Evolutionary conservation across 805 yeast species (phyloP).

Genomic region (Candida argentea): DNA sequence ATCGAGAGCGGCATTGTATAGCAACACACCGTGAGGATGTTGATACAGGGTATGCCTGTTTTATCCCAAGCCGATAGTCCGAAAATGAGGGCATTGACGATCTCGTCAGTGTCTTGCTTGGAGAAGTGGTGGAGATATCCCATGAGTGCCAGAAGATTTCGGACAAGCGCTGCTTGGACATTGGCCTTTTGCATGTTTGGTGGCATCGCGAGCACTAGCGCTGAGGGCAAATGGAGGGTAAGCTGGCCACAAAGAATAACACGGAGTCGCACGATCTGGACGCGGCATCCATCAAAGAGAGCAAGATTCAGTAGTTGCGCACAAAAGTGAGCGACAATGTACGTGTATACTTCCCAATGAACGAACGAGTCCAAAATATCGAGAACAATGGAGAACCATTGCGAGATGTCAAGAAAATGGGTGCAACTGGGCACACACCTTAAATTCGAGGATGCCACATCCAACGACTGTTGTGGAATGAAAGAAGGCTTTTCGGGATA

Average conservation of each 20-base stretch:
- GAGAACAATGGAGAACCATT: slow-evolving; percentile 43
- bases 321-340: slow-evolving; percentile 55
- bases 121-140: slow-evolving; percentile 49
- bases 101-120: slow-evolving; percentile 51
- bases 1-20: slow-evolving; percentile 71
- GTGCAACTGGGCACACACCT: slow-evolving; percentile 1
- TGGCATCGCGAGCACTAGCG: slow-evolving; percentile 15
- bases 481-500: slow-evolving; percentile 50
- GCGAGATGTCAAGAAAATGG: slow-evolving; percentile 15
- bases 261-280: slow-evolving; percentile 31
- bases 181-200: slow-evolving; percentile 45
- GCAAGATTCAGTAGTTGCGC: slow-evolving; percentile 54
- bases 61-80: slow-evolving; percentile 70
- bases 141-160: slow-evolving; percentile 51
- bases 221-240: slow-evolving; percentile 36
- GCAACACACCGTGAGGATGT: slow-evolving; percentile 66
- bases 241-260: slow-evolving; percentile 51
- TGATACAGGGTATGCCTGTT: slow-evolving; percentile 69
- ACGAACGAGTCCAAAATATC: slow-evolving; percentile 41
- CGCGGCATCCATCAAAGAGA: slow-evolving; percentile 37
- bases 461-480: slow-evolving; percentile 34
- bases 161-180: slow-evolving; percentile 53
- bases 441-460: slow-evolving; percentile 26
- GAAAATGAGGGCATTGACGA: slow-evolving; percentile 47
- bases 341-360: slow-evolving; percentile 67